Conservation (phyloP, 352 stramenopile genomes). For the Phytophthora palmivora region DNA sequence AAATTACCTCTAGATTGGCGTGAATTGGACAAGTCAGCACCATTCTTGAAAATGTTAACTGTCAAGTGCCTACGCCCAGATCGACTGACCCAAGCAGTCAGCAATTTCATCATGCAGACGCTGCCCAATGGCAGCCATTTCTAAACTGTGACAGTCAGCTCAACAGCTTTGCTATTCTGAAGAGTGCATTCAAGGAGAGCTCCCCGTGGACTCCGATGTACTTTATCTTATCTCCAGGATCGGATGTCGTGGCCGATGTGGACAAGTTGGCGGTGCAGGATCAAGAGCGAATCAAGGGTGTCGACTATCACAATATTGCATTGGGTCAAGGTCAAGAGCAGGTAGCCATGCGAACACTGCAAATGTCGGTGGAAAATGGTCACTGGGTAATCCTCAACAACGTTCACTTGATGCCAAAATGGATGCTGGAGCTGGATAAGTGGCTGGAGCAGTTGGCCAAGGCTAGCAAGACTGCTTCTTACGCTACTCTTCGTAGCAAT, state of each 20-base stretch:
- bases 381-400: conserved; percentile 97
- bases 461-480: conserved; percentile 60
- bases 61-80: conserved; percentile 95
- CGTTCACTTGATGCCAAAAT: conserved; percentile 95
- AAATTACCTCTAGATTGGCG: conserved; percentile 93
- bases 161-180: conserved; percentile 95
- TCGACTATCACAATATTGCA: conserved; percentile 97
- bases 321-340: conserved; percentile 95
- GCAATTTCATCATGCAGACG: conserved; percentile 91
- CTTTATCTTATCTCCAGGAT: conserved; percentile 97
- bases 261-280: conserved; percentile 94
- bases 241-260: conserved; percentile 96
- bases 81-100: conserved; percentile 93
- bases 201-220: conserved; percentile 97
- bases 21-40: conserved; percentile 89
- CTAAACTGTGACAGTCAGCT: conserved; percentile 90
- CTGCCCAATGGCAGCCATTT: conserved; percentile 86
- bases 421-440: conserved; percentile 93
- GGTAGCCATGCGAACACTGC: conserved; percentile 90
- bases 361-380: conserved; percentile 89
- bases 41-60: conserved; percentile 95
- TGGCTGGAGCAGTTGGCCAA: conserved; percentile 89
- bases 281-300: conserved; percentile 92
- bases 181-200: conserved; percentile 94
- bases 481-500: conserved; percentile 37